Base-by-base conservation (phyloP, 192 early-diverging fungal species). In the Coemansia sp. region DNA sequence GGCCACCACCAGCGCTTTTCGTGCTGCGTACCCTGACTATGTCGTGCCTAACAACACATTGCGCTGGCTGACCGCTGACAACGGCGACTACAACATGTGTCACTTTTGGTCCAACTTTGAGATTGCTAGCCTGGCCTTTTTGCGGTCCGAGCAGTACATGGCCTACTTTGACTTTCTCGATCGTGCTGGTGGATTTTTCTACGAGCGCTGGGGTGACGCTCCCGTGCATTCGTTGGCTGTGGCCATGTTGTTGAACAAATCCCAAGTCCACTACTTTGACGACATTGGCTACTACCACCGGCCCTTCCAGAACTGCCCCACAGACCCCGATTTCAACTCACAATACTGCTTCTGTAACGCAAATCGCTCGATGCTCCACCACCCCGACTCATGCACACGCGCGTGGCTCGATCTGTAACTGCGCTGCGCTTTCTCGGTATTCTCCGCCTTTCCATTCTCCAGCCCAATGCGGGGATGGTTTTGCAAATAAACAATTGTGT, bases 31-130 rank as follows among this genome's bases (percentile, higher is more conserved):
- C 23, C 65, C 65, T 2, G 56, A 62, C 12, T 37, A 52, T 24
- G 27, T 72, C 14, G 21, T 59, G 1, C 32, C 57, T 22, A 57
- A 85, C 65, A 87, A 85, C 67, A 57, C 65, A n/a, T 85, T 82
- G 59, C 78, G 83, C 59, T 89, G 65, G 61, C 41, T 77, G 21
- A 32, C 38, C 3, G 82, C 76, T 9, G 21, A 72, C 51, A 69
- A 82, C 25, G 73, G 60, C 50, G 76, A 80, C 3, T 92, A 90
- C 65, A 92, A 93, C 66, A 65, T 63, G 43, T 92, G 91, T 67
- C 90, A 94, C 68, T 92, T 91, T 56, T 92, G 92, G 92, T 86
- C 87, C 51, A 93, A 93, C 64, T 92, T 94, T 65, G 92, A 94
- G 79, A 89, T 94, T 47, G 80, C 72, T 0, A 65, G 77, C 50